A percentile compares a stretch with the other conserved stretches of the same genome.
These are phyloP conservation scores for Medicago arabica DNA, from an alignment of 306 rosid genomes.

Conservation along the genomic window DNA sequence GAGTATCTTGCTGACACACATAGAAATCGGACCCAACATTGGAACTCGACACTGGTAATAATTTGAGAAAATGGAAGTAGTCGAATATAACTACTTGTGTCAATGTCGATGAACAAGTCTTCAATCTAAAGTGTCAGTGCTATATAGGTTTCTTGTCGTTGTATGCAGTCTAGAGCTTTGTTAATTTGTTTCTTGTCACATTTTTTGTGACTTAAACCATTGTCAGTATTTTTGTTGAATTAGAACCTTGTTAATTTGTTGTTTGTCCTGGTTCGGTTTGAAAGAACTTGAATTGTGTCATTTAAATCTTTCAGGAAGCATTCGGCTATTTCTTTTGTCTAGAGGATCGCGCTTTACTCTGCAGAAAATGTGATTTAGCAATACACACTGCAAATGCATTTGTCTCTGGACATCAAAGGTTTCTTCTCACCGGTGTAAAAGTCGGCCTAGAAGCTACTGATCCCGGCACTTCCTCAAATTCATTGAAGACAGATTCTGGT, in stretches of 20 bases:
- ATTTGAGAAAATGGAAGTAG: background rate
- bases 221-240: background rate
- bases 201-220: slow-evolving; percentile 3
- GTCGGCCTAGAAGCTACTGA: slow-evolving; percentile 70
- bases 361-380: slow-evolving; percentile 85
- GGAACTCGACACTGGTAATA: background rate
- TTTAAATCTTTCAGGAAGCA: slow-evolving; percentile 64
- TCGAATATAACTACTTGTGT: background rate
- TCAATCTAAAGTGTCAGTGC: background rate
- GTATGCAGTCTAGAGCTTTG: background rate
- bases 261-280: slow-evolving; percentile 1
- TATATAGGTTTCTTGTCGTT: background rate
- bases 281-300: slow-evolving; percentile 1
- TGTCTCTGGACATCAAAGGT: slow-evolving; percentile 73
- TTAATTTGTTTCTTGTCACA: background rate
- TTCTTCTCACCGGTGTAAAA: slow-evolving; percentile 77
- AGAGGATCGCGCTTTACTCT: slow-evolving; percentile 89
- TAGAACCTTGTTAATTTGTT: slow-evolving; percentile 1
- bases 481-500: slow-evolving; percentile 53
- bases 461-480: slow-evolving; percentile 53
- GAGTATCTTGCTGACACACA: background rate
- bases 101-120: background rate
- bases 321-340: slow-evolving; percentile 91
- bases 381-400: slow-evolving; percentile 66
- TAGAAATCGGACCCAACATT: background rate